A percentile compares a stretch with the other conserved stretches of the same genome.
These are phyloP conservation scores for Tricholoma matsutake DNA, from an alignment of 768 basidiomycete genomes.

Conservation along the genomic window DNA sequence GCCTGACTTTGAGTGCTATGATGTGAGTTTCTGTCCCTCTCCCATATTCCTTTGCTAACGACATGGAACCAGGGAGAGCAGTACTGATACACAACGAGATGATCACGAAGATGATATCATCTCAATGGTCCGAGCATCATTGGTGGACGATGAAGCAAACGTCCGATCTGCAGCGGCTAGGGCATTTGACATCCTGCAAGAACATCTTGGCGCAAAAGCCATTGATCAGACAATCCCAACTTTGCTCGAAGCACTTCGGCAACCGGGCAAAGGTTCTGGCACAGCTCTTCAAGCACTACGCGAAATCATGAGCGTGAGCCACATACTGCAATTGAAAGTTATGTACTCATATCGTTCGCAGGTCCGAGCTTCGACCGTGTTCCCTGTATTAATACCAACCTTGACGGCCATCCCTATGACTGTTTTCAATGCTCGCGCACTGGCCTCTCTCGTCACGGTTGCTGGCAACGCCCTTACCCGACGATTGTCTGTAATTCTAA, in stretches of 20 bases:
- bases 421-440: constrained; percentile 89
- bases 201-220: constrained; percentile 83
- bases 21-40: constrained; percentile 45
- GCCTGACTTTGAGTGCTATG: constrained; percentile 82
- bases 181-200: constrained; percentile 89
- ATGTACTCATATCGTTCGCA: constrained; percentile 26
- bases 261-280: constrained; percentile 91
- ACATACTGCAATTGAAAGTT: neutral
- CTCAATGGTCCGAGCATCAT: constrained; percentile 72
- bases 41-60: neutral
- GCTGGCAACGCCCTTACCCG: constrained; percentile 89
- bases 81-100: constrained; percentile 80
- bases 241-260: constrained; percentile 85
- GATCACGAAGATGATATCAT: constrained; percentile 89
- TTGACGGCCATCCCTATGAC: constrained; percentile 89
- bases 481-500: constrained; percentile 75
- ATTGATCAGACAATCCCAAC: constrained; percentile 98
- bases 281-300: constrained; percentile 90
- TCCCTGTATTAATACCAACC: constrained; percentile 95
- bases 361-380: constrained; percentile 93
- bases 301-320: constrained; percentile 89
- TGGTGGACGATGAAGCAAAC: constrained; percentile 84
- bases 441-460: constrained; percentile 88
- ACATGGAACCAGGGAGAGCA: constrained; percentile 58
- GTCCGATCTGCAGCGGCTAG: constrained; percentile 89